A percentile compares a stretch with the other conserved stretches of the same genome.
These are phyloP conservation scores for Epichloe gansuensis DNA, from an alignment of 2,329 filamentous ascomycete genomes.

Conservation along the genomic window DNA sequence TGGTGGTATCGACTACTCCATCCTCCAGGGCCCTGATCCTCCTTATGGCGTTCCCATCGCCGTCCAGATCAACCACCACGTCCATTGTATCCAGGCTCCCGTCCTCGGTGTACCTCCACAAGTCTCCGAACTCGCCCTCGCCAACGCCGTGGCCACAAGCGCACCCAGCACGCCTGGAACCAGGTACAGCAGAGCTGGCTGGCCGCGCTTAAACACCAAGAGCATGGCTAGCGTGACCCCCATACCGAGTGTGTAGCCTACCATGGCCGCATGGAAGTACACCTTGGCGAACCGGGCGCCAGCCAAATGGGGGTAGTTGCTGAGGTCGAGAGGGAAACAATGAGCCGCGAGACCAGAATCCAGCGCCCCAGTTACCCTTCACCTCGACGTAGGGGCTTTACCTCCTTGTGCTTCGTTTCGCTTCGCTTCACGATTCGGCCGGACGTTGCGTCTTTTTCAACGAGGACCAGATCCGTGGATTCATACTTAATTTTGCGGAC, in stretches of 20 bases:
- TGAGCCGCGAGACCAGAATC: constrained; percentile 54
- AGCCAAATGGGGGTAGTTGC: constrained; percentile 20
- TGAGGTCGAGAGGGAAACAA: constrained; percentile 15
- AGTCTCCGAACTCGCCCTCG: constrained; percentile 59
- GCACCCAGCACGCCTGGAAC: constrained; percentile 72
- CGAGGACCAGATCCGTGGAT: constrained; percentile 20
- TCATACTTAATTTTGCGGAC: constrained; percentile 47
- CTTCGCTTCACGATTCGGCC: constrained; percentile 23
- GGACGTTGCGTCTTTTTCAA: constrained; percentile 21
- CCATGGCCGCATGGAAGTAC: constrained; percentile 69
- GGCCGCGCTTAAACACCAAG: constrained; percentile 65
- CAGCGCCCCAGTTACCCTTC: constrained; percentile 69
- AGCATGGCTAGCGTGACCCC: constrained; percentile 64
- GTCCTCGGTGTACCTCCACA: constrained; percentile 78
- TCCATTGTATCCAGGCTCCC: constrained; percentile 43
- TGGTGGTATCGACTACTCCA: constrained; percentile 24
- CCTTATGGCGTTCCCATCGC: constrained; percentile 32
- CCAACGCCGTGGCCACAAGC: constrained; percentile 61
- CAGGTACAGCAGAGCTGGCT: constrained; percentile 84
- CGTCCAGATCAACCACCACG: constrained; percentile 42
- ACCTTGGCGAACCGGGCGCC: constrained; percentile 59
- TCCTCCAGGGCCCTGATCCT: constrained; percentile 25
- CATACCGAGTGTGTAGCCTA: constrained; percentile 72
- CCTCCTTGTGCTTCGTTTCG: constrained; percentile 30
- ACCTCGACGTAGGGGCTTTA: constrained; percentile 45